Evolutionary conservation across 345 rosid genomes (phyloP), one percentile per base, ranked within the genome.

Genomic region (Camelina neglecta): DNA sequence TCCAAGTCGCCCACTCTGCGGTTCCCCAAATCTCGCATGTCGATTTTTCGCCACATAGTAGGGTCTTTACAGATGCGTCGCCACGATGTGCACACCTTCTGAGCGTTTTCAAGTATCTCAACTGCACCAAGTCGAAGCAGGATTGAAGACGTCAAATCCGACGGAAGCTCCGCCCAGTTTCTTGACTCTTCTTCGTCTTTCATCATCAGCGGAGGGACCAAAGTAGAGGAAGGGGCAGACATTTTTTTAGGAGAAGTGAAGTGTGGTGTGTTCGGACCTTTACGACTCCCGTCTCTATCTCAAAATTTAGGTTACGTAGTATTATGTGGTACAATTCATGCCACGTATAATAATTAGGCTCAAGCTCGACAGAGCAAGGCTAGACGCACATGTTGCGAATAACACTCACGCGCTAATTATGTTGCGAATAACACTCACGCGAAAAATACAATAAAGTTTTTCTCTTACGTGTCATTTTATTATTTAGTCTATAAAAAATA

Each of bases 131-230:
- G 47, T 55, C 69, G 72, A 16, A 5, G 31, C 20, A 90, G 18
- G 4, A 90, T 88, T 49, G 79, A 51, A 9, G 80, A 65, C 57
- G 77, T 36, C 45, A 90, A 26, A 16, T 86, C 91, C 18, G 51
- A 54, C 1, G 88, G 90, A 15, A 87, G 88, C 42, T 81, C 84
- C 73, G 55, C 55, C 90, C 89, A 90, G 74, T 85, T 71, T 11
- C 21, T 18, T 4, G 12, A 1, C 20, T 3, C 56, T 47, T 31
- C 0, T 11, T 24, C 33, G 67, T 56, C 29, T 26, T 3, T 26
- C 4, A 24, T 26, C 29, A 26, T 18, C 47, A 5, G 8, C 13
- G 36, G 23, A 64, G 36, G 20, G 10, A n/a, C 21, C 1, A 16
- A 48, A 6, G 20, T 31, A 20, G 65, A 20, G 11, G 16, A 60